These are phyloP conservation scores for Pyrus communis DNA, from an alignment of 306 rosid species.

Conservation along the genomic window DNA sequence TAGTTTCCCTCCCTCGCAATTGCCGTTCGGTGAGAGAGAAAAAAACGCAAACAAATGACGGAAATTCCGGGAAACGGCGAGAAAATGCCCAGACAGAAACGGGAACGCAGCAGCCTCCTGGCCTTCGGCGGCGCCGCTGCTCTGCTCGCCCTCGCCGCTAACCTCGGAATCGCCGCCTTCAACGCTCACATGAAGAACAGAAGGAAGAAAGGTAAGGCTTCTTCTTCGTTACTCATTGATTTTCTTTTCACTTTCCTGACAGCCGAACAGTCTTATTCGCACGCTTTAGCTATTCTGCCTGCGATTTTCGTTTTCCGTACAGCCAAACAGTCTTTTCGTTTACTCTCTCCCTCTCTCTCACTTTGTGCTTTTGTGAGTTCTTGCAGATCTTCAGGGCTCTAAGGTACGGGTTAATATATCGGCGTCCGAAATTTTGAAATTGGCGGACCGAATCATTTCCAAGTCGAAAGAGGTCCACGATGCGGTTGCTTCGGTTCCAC, in stretches of 20 bases:
- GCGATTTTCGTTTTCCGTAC: neutral
- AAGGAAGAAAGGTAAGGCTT: conserved; percentile 73
- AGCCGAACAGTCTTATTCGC: neutral
- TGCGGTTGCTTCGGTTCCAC: conserved; percentile 71
- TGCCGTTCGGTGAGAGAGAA: conserved; percentile 28
- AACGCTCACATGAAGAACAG: conserved; percentile 37
- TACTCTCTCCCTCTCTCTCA: neutral
- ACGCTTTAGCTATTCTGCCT: neutral
- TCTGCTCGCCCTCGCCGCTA: conserved; percentile 54
- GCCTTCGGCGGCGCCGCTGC: conserved; percentile 83
- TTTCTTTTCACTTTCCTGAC: neutral
- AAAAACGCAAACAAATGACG: conserved; percentile 31
- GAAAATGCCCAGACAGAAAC: conserved; percentile 48
- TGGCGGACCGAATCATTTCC: conserved; percentile 59
- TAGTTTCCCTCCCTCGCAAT: conserved; percentile 54
- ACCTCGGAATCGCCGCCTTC: conserved; percentile 56
- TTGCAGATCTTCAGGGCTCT: conserved; percentile 69
- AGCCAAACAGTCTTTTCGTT: neutral
- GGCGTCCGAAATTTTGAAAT: conserved; percentile 67
- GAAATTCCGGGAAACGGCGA: conserved; percentile 38
- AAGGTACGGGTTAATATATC: conserved; percentile 53
- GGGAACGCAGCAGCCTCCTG: conserved; percentile 28
- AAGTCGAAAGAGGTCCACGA: conserved; percentile 73
- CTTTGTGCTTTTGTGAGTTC: neutral
- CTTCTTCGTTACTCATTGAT: neutral